A percentile compares a stretch with the other conserved stretches of the same genome.
These are phyloP conservation scores for Fistulifera pelliculosa DNA, from an alignment of 108 stramenopile genomes.

Conservation along the genomic window DNA sequence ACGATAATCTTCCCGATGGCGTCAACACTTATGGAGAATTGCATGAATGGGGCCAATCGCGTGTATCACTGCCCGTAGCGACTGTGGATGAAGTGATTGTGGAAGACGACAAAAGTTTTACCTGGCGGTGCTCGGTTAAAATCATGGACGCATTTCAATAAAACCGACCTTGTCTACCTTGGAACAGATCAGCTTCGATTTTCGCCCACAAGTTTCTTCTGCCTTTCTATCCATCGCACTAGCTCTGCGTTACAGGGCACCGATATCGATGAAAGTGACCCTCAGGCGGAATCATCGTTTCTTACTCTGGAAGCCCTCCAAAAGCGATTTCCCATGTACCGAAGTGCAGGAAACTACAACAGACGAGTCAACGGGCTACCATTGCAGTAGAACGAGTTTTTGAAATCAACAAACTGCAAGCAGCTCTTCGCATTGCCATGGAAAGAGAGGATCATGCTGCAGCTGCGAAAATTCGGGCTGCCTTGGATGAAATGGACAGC, in stretches of 20 bases:
- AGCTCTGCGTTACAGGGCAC: conserved; percentile 36
- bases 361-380: conserved; percentile 19
- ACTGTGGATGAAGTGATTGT: conserved; percentile 29
- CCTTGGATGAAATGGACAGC: conserved; percentile 26
- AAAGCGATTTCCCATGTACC: conserved; percentile 27
- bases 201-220: conserved; percentile 14
- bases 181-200: conserved; percentile 7
- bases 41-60: conserved; percentile 18
- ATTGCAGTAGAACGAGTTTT: conserved; percentile 33
- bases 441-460: conserved; percentile 28
- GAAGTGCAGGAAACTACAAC: conserved; percentile 18
- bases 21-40: conserved; percentile 11
- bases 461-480: conserved; percentile 27
- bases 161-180: background rate
- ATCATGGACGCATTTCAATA: background rate
- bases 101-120: conserved; percentile 2
- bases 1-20: conserved; percentile 1
- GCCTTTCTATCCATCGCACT: conserved; percentile 24
- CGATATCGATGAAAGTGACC: conserved; percentile 15
- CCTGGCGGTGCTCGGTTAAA: background rate
- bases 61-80: conserved; percentile 20
- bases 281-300: background rate
- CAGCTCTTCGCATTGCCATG: conserved; percentile 33
- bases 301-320: conserved; percentile 9
- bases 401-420: conserved; percentile 35